Percentiles rank a stretch among this genome's conserved stretches.
phyloP scores from a whole-genome alignment of 2,329 filamentous ascomycete genomes.

The Fusarium sacchari region DNA sequence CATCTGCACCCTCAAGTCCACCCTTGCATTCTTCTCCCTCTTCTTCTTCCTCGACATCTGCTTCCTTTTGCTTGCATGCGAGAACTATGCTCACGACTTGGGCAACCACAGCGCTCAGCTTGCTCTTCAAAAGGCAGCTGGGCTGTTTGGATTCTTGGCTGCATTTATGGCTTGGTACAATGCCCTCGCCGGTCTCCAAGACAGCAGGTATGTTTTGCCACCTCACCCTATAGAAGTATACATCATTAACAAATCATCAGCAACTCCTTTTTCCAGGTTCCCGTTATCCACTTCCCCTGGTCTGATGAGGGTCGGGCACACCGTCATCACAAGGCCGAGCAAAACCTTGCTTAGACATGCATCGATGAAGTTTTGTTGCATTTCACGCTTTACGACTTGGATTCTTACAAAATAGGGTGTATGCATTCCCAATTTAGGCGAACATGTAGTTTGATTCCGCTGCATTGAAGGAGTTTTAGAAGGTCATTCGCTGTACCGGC shows the following conservation, averaged over 20 bases:
- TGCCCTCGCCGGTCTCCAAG: constrained; percentile 82
- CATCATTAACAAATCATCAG: constrained; percentile 59
- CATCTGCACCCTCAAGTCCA: constrained; percentile 79
- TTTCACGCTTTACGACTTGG: constrained; percentile 36
- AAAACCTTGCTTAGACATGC: constrained; percentile 33
- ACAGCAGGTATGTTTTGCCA: constrained; percentile 65
- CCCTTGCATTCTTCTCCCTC: constrained; percentile 79
- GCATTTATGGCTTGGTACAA: constrained; percentile 91
- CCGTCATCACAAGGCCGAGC: constrained; percentile 58
- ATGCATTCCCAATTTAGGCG: neutral
- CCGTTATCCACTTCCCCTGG: constrained; percentile 96
- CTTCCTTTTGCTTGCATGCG: constrained; percentile 77
- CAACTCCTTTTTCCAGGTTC: constrained; percentile 89
- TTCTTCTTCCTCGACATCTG: constrained; percentile 82
- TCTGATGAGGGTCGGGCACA: constrained; percentile 76
- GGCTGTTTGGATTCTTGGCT: constrained; percentile 81
- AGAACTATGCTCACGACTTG: constrained; percentile 66
- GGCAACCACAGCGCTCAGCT: constrained; percentile 57
- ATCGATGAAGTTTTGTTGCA: constrained; percentile 12
- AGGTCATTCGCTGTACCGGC: constrained; percentile 7
- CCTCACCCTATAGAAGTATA: neutral
- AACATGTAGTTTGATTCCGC: neutral
- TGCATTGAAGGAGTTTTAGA: constrained; percentile 22
- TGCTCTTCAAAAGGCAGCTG: constrained; percentile 74
- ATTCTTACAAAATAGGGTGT: constrained; percentile 24